Conservation (phyloP, 2,329 filamentous ascomycete species). For the Cladosporium austrohemisphaericum region DNA sequence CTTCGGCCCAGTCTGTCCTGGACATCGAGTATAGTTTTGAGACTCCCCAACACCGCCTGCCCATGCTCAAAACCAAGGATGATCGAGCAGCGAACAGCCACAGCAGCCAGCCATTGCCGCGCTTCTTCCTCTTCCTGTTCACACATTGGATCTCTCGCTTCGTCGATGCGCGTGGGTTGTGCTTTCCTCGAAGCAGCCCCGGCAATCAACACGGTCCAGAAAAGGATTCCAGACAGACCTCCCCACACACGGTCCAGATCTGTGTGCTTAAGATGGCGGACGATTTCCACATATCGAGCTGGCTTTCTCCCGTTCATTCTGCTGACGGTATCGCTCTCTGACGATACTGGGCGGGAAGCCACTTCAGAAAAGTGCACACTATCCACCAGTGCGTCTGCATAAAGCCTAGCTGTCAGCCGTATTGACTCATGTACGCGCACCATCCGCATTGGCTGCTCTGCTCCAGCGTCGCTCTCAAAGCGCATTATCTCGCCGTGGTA, state of each 20-base stretch:
- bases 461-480: neutral
- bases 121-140: constrained; percentile 23
- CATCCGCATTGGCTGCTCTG: neutral
- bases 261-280: constrained; percentile 24
- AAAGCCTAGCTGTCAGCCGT: constrained; percentile 27
- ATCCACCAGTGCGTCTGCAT: constrained; percentile 26
- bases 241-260: constrained; percentile 32
- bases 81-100: constrained; percentile 30
- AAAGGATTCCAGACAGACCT: constrained; percentile 32
- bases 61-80: constrained; percentile 32
- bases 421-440: constrained; percentile 27
- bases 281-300: constrained; percentile 19
- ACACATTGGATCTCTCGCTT: neutral
- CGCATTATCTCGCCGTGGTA: neutral
- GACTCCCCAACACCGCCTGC: constrained; percentile 24
- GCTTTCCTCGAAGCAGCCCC: constrained; percentile 28
- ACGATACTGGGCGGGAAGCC: neutral
- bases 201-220: constrained; percentile 31
- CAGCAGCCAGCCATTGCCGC: constrained; percentile 30
- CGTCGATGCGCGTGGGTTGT: constrained; percentile 11
- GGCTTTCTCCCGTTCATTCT: neutral
- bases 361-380: constrained; percentile 25
- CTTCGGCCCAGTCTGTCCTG: constrained; percentile 21
- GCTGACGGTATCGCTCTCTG: neutral
- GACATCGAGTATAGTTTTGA: constrained; percentile 28